These are phyloP conservation scores for Oryza longistaminata DNA, from an alignment of 176 grass and related monocot genomes.

Conservation along the genomic window DNA sequence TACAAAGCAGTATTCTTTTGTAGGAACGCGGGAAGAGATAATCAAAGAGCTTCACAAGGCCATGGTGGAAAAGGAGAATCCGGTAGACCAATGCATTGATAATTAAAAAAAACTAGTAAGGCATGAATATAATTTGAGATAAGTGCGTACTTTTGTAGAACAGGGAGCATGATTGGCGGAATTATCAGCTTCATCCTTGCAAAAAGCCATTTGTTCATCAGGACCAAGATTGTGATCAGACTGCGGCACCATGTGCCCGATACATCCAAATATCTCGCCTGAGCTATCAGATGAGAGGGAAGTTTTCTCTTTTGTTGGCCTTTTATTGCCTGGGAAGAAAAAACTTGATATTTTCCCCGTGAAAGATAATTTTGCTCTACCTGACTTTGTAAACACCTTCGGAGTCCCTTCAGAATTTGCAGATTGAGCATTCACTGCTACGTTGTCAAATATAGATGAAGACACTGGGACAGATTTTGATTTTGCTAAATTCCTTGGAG, in stretches of 20 bases:
- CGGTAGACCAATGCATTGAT: not conserved
- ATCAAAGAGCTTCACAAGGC: not conserved
- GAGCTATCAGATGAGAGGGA: conserved; percentile 37
- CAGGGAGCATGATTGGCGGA: conserved; percentile 24
- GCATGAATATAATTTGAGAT: conserved; percentile 18
- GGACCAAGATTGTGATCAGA: conserved; percentile 1
- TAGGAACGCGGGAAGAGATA: not conserved
- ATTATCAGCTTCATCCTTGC: conserved; percentile 34
- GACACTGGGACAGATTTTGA: conserved; percentile 83
- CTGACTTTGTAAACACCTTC: conserved; percentile 36
- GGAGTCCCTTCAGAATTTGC: conserved; percentile 49
- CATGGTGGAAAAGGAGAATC: conserved; percentile 3
- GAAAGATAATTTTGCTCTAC: conserved; percentile 72
- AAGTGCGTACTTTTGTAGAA: conserved; percentile 43
- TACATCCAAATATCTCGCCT: conserved; percentile 22
- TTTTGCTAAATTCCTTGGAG: conserved; percentile 55
- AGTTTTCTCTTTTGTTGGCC: conserved; percentile 51
- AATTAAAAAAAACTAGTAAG: conserved; percentile 11
- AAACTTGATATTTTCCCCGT: conserved; percentile 83
- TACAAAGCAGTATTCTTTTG: not conserved
- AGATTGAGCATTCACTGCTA: conserved; percentile 30
- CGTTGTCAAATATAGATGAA: conserved; percentile 59
- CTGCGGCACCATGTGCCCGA: conserved; percentile 27
- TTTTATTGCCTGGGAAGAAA: conserved; percentile 83
- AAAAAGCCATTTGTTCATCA: conserved; percentile 46